Evolutionary conservation across 2,329 filamentous ascomycete genomes (phyloP), one percentile per base, ranked within the genome.

Genomic region (Pseudogymnoascus sp.): DNA sequence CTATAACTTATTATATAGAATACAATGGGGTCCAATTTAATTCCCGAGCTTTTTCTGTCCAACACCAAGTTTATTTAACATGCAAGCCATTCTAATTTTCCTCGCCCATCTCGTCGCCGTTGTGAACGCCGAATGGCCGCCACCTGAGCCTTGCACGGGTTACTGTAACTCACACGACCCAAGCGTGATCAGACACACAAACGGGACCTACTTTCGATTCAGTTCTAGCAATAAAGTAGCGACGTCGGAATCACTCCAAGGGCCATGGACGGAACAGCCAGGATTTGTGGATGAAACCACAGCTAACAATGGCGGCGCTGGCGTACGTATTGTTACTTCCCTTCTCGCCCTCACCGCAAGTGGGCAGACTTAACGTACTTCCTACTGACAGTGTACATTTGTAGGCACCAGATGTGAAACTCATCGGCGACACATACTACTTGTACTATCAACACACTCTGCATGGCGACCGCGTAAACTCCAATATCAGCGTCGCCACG

Each of bases 321-420:
- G 44, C 24, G 24, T 50, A 29, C 5, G 41, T n/a, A 47, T 29
- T 29, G 3, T 29, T 29, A 29, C 41, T 26, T 4, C 11, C n/a
- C 21, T n/a, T 47, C 24, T 8, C 41, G 13, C 4, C 6, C 41
- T 29, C 11, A 10, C 24, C 24, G 24, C 24, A 29, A 3, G n/a
- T 47, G 24, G 3, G 41, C 13, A 7, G 24, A 29, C 7, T 29
- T n/a, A n/a, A 15, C 13, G 41, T 47, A 29, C 3, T 29, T n/a
- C 3, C 29, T 47, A 47, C 24, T 47, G 29, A 47, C 41, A 47
- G 24, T 47, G 7, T 29, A 15, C 29, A 21, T 13, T 40, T 24
- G 40, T 39, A 85, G 84, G 86, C 86, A 1, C 87, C 87, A 0
- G 85, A 89, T 65, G 81, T 86, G 11, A 71, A 75, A 15, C 73